Evolutionary conservation across 164 flowering plant species (phyloP).

Genomic region (Macadamia tetraphylla): DNA sequence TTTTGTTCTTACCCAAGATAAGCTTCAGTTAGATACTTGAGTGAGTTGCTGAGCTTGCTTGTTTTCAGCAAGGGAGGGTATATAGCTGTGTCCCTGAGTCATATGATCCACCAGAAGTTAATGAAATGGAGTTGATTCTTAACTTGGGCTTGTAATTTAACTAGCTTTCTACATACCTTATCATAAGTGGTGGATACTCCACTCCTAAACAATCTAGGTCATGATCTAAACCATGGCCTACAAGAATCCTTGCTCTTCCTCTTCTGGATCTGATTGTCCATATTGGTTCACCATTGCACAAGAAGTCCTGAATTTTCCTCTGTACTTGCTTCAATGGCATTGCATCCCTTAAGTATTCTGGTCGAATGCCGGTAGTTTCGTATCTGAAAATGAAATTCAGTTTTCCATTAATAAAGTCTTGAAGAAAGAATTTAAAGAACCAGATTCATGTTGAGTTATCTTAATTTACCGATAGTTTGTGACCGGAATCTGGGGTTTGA

Average conservation of each 20-base stretch:
- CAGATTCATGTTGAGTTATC: too few species aligned
- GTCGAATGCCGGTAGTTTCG: slow-evolving; percentile 76
- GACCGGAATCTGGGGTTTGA: slow-evolving; percentile 66
- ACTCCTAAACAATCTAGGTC: slow-evolving; percentile 69
- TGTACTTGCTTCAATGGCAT: slow-evolving; percentile 65
- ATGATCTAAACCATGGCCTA: slow-evolving; percentile 86
- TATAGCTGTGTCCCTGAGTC: slow-evolving; percentile 73
- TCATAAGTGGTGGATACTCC: slow-evolving; percentile 61
- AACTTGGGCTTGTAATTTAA: too few species aligned
- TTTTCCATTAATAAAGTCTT: too few species aligned
- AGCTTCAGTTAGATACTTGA: slow-evolving; percentile 75
- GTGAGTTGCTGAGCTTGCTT: slow-evolving; percentile 93
- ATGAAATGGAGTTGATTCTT: too few species aligned
- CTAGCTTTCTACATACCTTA: slow-evolving; percentile 39
- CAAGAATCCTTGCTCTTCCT: slow-evolving; percentile 82
- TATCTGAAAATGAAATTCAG: slow-evolving; percentile 32
- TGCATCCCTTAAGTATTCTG: slow-evolving; percentile 69
- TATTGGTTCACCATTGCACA: slow-evolving; percentile 79
- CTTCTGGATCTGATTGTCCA: slow-evolving; percentile 73
- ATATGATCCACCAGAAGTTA: background rate
- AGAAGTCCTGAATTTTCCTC: slow-evolving; percentile 67
- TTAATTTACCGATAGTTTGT: slow-evolving; percentile 60
- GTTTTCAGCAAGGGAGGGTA: slow-evolving; percentile 94
- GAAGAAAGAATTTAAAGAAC: too few species aligned
- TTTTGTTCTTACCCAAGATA: slow-evolving; percentile 63